Base-by-base conservation (phyloP, 306 rosid species). In the Inga oerstediana region DNA sequence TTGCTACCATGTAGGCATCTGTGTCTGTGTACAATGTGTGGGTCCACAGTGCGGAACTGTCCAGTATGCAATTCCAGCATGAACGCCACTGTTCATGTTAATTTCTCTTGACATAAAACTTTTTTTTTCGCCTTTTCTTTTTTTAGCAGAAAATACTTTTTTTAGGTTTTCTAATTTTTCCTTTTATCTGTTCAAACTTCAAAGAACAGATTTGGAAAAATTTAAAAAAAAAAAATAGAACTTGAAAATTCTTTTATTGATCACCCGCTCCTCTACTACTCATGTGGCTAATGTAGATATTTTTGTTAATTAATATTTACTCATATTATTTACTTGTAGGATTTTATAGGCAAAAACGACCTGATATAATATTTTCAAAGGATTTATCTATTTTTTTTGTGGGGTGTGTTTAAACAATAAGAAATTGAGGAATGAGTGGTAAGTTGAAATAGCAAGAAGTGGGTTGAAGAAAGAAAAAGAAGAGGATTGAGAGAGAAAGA, bases 1-100 rank as follows among this genome's bases (percentile, higher is more conserved):
- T 74, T 91, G 76, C 67, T 96, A 76, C 99, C 98, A 79, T 96
- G 99, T 84, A 91, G 97, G 89, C 99, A 96, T 82, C 85, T 96
- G 20, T 96, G 99, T 78, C 85, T 93, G 16, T 96, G 99, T 67
- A 84, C 91, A 12, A 58, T 75, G 80, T 96, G 99, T 86, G 99
- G 97, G 92, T 91, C 99, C 94, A 79, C 83, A 2, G 46, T 88
- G 0, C 83, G 83, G n/a, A 85, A 78, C 48, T 96, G 99, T 82
- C 99, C 99, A 1, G 89, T 92, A 1, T 96, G 99, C 82, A 64
- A 86, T 75, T 88, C 94, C 54, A 85, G 87, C 79, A 87, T 91
- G 80, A 91, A 87, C 82, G 91, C 93, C 34, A 93, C 91, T 10
- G 94, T 96, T 17, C 97, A 92, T 89, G 98, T 96, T 76, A 93